Evolutionary conservation across 345 rosid species (phyloP).

Genomic region (Kandelia obovata): DNA sequence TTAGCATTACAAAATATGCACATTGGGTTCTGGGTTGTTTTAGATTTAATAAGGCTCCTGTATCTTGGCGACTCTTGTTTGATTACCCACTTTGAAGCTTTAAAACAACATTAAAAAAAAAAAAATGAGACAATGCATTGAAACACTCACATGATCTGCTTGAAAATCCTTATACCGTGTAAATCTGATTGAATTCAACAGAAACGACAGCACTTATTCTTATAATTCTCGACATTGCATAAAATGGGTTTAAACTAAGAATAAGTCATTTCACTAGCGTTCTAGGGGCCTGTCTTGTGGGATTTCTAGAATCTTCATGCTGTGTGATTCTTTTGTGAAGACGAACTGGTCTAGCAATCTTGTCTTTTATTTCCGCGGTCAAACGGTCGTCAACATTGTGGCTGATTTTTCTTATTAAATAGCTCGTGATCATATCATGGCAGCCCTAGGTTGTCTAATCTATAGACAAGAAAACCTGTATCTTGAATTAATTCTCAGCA

Average conservation of each 20-base stretch:
- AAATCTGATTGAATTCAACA: neutral
- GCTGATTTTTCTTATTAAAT: no score
- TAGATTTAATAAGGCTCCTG: neutral
- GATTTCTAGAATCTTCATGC: no score
- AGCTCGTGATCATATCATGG: no score
- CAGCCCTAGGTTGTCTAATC: no score
- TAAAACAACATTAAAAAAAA: neutral
- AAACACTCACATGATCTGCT: conserved; percentile 1
- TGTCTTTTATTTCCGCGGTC: no score
- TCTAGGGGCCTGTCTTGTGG: no score
- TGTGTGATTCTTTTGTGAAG: no score
- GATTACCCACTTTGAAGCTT: neutral
- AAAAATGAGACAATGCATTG: conserved; percentile 1
- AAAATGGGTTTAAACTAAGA: neutral
- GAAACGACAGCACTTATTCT: conserved; percentile 3
- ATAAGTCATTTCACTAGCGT: no score
- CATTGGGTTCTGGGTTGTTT: conserved; percentile 18
- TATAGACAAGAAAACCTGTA: no score
- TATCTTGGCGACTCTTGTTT: conserved; percentile 7
- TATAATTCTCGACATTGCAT: neutral
- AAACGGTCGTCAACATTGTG: no score
- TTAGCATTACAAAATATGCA: conserved; percentile 19
- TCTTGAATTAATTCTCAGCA: no score
- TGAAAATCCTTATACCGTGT: neutral
- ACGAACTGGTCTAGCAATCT: no score